A percentile compares a stretch with the other conserved stretches of the same genome.
phyloP scores from a whole-genome alignment of 2,329 filamentous ascomycete species.

The Alternaria dauci region DNA sequence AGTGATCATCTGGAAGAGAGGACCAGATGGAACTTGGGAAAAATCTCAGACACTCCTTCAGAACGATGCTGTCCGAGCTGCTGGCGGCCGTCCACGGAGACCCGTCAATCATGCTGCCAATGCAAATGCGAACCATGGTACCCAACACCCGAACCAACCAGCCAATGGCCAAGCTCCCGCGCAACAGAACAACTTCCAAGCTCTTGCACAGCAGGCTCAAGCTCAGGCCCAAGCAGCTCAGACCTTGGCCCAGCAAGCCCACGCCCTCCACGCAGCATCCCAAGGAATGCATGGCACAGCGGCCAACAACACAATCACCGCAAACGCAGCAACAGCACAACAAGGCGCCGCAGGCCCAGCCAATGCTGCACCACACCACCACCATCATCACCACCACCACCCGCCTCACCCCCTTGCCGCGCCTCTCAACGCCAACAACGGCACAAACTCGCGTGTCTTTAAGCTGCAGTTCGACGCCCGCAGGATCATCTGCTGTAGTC shows the following conservation, averaged over 20 bases:
- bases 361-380: conserved; percentile 28
- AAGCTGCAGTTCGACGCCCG: conserved; percentile 96
- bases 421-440: conserved; percentile 24
- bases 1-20: conserved; percentile 92
- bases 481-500: conserved; percentile 92
- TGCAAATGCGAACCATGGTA: conserved; percentile 27
- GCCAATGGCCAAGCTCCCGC: conserved; percentile 17
- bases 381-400: conserved; percentile 45
- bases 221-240: conserved; percentile 48
- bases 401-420: conserved; percentile 38
- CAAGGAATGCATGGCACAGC: conserved; percentile 36
- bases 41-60: conserved; percentile 78
- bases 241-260: conserved; percentile 45
- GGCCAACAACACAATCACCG: conserved; percentile 13
- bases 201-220: conserved; percentile 49
- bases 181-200: conserved; percentile 44
- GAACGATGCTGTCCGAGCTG: conserved; percentile 67
- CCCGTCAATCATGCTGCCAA: conserved; percentile 35
- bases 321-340: conserved; percentile 23
- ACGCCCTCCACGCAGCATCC: conserved; percentile 47
- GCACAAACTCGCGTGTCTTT: conserved; percentile 73
- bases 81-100: conserved; percentile 54
- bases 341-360: conserved; percentile 25
- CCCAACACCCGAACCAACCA: conserved; percentile 29
- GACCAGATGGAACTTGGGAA: conserved; percentile 85